A percentile compares a stretch with the other conserved stretches of the same genome.
Evolutionary conservation across 2,329 filamentous ascomycete species (phyloP).

Genomic region (Capronia coronata): DNA sequence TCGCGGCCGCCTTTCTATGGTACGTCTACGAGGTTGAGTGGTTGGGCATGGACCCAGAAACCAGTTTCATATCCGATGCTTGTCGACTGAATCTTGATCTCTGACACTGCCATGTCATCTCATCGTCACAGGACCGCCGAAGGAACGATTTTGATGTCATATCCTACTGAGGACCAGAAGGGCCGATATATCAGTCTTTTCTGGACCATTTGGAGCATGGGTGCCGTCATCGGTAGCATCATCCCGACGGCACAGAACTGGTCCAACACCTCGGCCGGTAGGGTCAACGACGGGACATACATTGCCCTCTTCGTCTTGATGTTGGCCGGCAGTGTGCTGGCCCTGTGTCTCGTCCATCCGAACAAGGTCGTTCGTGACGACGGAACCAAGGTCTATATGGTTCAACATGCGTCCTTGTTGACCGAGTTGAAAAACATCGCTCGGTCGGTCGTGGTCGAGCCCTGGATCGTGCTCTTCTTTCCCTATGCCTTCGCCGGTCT

Average conservation of each 20-base stretch:
- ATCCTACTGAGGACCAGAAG: slow-evolving; percentile 73
- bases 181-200: slow-evolving; percentile 85
- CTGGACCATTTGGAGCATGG: slow-evolving; percentile 93
- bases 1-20: slow-evolving; percentile 47
- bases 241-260: slow-evolving; percentile 46
- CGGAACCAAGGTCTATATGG: slow-evolving; percentile 64
- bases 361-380: slow-evolving; percentile 64
- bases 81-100: neutral
- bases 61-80: neutral
- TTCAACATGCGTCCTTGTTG: slow-evolving; percentile 72
- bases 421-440: slow-evolving; percentile 63
- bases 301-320: slow-evolving; percentile 68
- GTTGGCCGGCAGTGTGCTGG: slow-evolving; percentile 50
- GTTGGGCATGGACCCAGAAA: no score
- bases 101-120: slow-evolving; percentile 35
- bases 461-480: slow-evolving; percentile 58
- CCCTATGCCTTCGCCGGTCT: slow-evolving; percentile 34
- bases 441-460: slow-evolving; percentile 58
- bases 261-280: slow-evolving; percentile 26
- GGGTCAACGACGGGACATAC: slow-evolving; percentile 57
- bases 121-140: neutral
- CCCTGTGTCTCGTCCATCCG: slow-evolving; percentile 60
- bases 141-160: slow-evolving; percentile 34
- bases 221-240: slow-evolving; percentile 76
- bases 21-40: no score